phyloP scores from a whole-genome alignment of 805 yeast genomes.

The Saccharomyces paradoxus region DNA sequence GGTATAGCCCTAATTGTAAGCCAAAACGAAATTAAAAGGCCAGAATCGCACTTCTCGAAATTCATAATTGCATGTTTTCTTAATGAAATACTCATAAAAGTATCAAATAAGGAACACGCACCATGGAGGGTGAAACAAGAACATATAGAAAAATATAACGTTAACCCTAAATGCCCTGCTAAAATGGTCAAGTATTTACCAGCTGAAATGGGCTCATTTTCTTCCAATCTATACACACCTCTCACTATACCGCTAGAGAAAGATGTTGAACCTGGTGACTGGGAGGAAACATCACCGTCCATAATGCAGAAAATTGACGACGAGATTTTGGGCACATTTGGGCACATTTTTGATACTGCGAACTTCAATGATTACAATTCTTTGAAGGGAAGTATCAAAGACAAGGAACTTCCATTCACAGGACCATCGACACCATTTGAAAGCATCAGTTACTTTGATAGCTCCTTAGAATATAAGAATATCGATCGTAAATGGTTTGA shows the following conservation, averaged over 20 bases:
- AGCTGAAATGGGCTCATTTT: background rate
- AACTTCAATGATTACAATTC: background rate
- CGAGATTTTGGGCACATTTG: background rate
- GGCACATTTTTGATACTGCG: background rate
- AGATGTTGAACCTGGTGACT: conserved; percentile 20
- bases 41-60: conserved; percentile 80
- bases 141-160: conserved; percentile 34
- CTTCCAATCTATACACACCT: background rate
- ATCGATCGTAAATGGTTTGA: background rate
- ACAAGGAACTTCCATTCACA: conserved; percentile 14
- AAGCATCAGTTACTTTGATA: conserved; percentile 8
- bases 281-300: background rate
- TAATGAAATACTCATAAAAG: conserved; percentile 55
- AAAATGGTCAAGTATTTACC: conserved; percentile 18
- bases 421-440: conserved; percentile 13
- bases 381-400: conserved; percentile 6
- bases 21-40: conserved; percentile 66
- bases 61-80: conserved; percentile 80
- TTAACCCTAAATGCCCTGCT: conserved; percentile 30
- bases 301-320: background rate
- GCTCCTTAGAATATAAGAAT: conserved; percentile 12
- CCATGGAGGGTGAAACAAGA: conserved; percentile 92
- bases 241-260: conserved; percentile 4
- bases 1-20: conserved; percentile 60
- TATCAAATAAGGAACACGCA: conserved; percentile 80